Percentiles rank a stretch among this genome's conserved stretches.
Evolutionary conservation across 2,329 filamentous ascomycete genomes (phyloP).

Genomic region (Penicillium oxalicum): DNA sequence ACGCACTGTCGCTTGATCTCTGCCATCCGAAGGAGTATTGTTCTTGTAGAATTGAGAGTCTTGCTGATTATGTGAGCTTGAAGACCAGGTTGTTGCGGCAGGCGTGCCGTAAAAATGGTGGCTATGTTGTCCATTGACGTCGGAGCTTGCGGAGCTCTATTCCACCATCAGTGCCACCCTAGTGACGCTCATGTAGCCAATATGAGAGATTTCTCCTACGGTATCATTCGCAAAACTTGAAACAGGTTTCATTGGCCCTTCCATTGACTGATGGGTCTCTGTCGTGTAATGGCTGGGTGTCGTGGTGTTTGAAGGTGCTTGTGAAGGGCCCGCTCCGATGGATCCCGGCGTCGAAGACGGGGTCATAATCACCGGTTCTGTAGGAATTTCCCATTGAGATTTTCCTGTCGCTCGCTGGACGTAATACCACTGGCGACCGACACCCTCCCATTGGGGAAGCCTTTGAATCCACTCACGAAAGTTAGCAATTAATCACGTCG

Average conservation of each 20-base stretch:
- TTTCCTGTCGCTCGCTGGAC: conserved; percentile 36
- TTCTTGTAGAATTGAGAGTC: conserved; percentile 3
- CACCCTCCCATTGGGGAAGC: conserved; percentile 38
- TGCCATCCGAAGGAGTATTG: background rate
- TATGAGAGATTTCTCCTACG: conserved; percentile 23
- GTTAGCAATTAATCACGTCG: background rate
- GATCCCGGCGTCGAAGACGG: conserved; percentile 29
- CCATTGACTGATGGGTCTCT: conserved; percentile 7
- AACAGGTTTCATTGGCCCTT: conserved; percentile 12
- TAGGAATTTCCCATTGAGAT: conserved; percentile 39
- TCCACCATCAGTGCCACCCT: conserved; percentile 23
- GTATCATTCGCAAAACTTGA: conserved; percentile 19
- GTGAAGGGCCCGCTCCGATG: conserved; percentile 23
- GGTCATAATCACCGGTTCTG: conserved; percentile 34
- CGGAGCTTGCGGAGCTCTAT: conserved; percentile 22
- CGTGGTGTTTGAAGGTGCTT: conserved; percentile 22
- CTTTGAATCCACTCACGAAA: conserved; percentile 11
- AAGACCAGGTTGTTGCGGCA: conserved; percentile 14
- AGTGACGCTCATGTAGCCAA: conserved; percentile 14
- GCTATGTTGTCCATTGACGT: conserved; percentile 11
- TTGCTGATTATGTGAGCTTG: conserved; percentile 12
- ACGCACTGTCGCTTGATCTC: conserved; percentile 7
- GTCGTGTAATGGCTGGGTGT: conserved; percentile 15
- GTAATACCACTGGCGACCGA: conserved; percentile 35
- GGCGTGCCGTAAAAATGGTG: conserved; percentile 12